Conservation (phyloP, 2,329 filamentous ascomycete genomes). For the Pseudocercospora cruenta region DNA sequence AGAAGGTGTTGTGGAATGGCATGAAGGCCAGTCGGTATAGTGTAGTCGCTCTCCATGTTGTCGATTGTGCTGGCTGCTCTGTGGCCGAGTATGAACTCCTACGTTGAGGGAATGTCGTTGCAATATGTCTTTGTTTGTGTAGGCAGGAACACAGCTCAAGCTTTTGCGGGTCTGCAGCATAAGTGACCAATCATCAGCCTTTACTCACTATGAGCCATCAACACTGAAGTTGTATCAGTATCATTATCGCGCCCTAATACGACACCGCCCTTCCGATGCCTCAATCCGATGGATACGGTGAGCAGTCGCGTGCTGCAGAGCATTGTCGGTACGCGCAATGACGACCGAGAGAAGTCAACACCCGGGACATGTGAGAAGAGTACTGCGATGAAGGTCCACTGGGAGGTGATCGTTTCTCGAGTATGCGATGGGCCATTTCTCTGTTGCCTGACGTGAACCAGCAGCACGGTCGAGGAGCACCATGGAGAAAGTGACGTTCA, state of each 20-base stretch:
- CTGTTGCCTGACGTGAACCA: too few relatives aligned
- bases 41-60: slow-evolving; percentile 13
- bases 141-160: too few relatives aligned
- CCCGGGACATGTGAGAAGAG: too few relatives aligned
- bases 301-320: not conserved
- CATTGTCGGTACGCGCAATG: too few relatives aligned
- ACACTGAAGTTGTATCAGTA: not conserved
- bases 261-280: not conserved
- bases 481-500: not conserved
- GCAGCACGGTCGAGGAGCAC: too few relatives aligned
- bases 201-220: not conserved
- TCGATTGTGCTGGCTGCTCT: not conserved
- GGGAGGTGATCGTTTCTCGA: not conserved
- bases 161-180: not conserved
- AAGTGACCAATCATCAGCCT: not conserved
- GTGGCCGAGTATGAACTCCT: not conserved
- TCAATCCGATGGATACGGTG: not conserved
- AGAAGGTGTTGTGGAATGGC: slow-evolving; percentile 46
- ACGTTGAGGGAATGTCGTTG: not conserved
- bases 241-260: not conserved
- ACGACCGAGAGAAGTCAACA: too few relatives aligned
- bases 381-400: not conserved
- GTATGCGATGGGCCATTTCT: too few relatives aligned
- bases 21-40: slow-evolving; percentile 46
- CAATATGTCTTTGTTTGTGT: too few relatives aligned